phyloP scores from a whole-genome alignment of 2,329 filamentous ascomycete genomes.

The Mycogone perniciosa region DNA sequence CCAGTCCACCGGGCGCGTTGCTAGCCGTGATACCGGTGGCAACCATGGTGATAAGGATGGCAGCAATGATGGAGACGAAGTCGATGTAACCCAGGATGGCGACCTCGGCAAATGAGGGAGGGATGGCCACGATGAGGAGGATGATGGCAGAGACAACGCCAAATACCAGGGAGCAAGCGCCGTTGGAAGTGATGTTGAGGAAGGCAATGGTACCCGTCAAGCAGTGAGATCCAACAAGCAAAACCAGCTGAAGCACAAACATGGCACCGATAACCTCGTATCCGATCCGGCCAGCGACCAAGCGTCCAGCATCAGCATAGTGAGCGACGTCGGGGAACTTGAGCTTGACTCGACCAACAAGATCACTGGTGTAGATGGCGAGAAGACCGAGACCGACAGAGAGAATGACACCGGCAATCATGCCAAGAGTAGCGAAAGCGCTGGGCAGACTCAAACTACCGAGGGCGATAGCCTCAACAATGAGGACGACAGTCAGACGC shows the following conservation, averaged over 20 bases:
- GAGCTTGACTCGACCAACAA: slow-evolving; percentile 44
- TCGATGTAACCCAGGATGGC: slow-evolving; percentile 46
- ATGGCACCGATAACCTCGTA: slow-evolving; percentile 57
- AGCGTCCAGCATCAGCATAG: slow-evolving; percentile 60
- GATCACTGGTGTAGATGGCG: slow-evolving; percentile 42
- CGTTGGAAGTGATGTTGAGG: slow-evolving; percentile 55
- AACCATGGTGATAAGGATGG: slow-evolving; percentile 61
- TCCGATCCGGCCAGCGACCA: slow-evolving; percentile 54
- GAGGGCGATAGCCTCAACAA: slow-evolving; percentile 52
- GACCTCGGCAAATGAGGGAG: slow-evolving; percentile 43
- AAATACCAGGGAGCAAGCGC: slow-evolving; percentile 39
- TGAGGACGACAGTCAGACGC: slow-evolving; percentile 47
- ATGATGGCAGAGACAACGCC: slow-evolving; percentile 40
- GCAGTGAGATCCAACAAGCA: slow-evolving; percentile 66
- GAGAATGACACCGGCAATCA: slow-evolving; percentile 43
- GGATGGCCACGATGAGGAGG: slow-evolving; percentile 39
- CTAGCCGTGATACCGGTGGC: slow-evolving; percentile 47
- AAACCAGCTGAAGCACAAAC: slow-evolving; percentile 58
- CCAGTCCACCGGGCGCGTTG: slow-evolving; percentile 25
- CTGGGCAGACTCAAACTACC: slow-evolving; percentile 45
- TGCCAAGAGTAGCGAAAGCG: slow-evolving; percentile 48
- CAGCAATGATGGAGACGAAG: slow-evolving; percentile 57
- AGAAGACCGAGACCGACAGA: slow-evolving; percentile 38
- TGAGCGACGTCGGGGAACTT: slow-evolving; percentile 52
- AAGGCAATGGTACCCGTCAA: slow-evolving; percentile 65